Evolutionary conservation across 208 protist genomes (phyloP), one percentile per base, ranked within the genome.

Genomic region (Trypanosoma caninum): DNA sequence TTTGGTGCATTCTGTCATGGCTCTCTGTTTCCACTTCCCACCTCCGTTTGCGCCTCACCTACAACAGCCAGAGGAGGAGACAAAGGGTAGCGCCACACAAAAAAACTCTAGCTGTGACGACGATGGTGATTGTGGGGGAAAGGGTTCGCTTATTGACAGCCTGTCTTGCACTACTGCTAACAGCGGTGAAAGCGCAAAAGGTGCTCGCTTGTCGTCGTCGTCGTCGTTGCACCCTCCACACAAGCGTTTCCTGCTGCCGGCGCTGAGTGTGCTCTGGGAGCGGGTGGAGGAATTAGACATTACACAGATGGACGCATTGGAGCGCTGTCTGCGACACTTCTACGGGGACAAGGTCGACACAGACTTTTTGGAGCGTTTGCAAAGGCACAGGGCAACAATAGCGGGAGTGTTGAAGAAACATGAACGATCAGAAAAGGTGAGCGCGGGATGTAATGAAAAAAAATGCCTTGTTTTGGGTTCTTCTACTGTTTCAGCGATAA

Each of bases 301-400:
- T 16, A 14, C 23, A 22, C 82, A 93, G 5, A 56, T 90, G 13
- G 44, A 81, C 48, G 87, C 82, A 1, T 14, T 93, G 31, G 48
- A 81, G 48, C 80, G 82, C 10, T 93, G 83, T 59, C 45, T 93
- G 34, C 45, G 57, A 8, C 59, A 77, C 51, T 86, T 82, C 50
- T 88, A 78, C 52, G 75, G 76, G 3, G 69, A 76, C 6, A 59
- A 67, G 20, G 71, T 89, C 3, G 87, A 93, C 52, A 38, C 14
- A 6, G 87, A 93, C 56, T 93, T 93, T 57, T 65, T 90, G 11
- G 56, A 73, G 18, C 82, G 87, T 9, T 78, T 93, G 23, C 22
- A 73, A 34, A 58, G 47, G 2, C 87, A 93, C 68, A 62, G 46
- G 18, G 55, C 7, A 11, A 11, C 54, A 14, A 46, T 91, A n/a